These are phyloP conservation scores for Acer campestre DNA, from an alignment of 345 rosid genomes.

Conservation along the genomic window DNA sequence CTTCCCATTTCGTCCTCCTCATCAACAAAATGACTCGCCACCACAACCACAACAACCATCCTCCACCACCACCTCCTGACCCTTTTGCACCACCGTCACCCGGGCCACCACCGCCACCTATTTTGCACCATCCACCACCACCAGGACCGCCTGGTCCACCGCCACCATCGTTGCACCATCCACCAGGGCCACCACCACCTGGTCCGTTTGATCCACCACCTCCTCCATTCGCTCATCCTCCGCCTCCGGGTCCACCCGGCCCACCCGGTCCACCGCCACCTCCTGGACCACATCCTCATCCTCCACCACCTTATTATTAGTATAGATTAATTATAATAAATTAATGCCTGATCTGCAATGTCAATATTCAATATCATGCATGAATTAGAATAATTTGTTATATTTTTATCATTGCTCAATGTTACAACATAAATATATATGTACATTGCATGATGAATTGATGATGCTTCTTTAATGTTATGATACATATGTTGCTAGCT, in stretches of 20 bases:
- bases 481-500: too few species aligned
- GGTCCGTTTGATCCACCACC: constrained; percentile 25
- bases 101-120: constrained; percentile 12
- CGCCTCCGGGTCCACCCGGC: constrained; percentile 23
- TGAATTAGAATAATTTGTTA: neutral
- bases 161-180: constrained; percentile 14
- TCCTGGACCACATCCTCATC: constrained; percentile 24
- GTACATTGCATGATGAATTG: too few species aligned
- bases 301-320: constrained; percentile 15
- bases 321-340: neutral
- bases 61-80: constrained; percentile 25
- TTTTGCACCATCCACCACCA: constrained; percentile 12
- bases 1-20: neutral
- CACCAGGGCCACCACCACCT: constrained; percentile 21
- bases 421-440: too few species aligned
- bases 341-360: neutral
- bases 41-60: constrained; percentile 7
- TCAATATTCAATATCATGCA: neutral
- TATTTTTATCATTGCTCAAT: too few species aligned
- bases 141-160: constrained; percentile 13
- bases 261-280: constrained; percentile 25
- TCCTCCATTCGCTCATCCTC: constrained; percentile 27
- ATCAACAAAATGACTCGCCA: constrained; percentile 8
- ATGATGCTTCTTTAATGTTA: too few species aligned
- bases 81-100: constrained; percentile 4